Evolutionary conservation across 2,329 filamentous ascomycete species (phyloP).

Genomic region (Pseudocercospora fijiensis): DNA sequence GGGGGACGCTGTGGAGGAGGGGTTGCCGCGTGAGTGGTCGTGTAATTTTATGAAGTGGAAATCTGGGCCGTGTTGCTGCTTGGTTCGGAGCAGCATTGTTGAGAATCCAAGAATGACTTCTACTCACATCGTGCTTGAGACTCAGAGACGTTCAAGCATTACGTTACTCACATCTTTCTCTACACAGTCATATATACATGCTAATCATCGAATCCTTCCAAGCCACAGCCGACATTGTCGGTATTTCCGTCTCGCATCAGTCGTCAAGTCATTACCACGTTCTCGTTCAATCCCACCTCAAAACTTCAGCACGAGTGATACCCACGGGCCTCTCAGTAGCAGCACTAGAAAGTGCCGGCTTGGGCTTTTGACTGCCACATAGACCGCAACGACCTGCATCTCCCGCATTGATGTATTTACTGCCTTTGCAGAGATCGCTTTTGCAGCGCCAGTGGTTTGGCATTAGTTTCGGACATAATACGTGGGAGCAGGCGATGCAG

Average conservation of each 20-base stretch:
- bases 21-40: too few relatives aligned
- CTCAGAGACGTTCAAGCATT: too few relatives aligned
- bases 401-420: slow-evolving; percentile 64
- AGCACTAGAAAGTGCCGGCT: background rate
- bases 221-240: background rate
- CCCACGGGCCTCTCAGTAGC: slow-evolving; percentile 24
- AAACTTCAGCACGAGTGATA: slow-evolving; percentile 32
- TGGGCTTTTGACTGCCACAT: slow-evolving; percentile 53
- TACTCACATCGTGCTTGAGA: too few relatives aligned
- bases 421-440: slow-evolving; percentile 55
- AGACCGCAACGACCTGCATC: slow-evolving; percentile 70
- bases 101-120: too few relatives aligned
- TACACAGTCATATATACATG: too few relatives aligned
- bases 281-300: slow-evolving; percentile 36
- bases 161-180: too few relatives aligned
- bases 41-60: too few relatives aligned
- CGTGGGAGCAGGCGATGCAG: slow-evolving; percentile 69
- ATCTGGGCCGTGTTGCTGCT: too few relatives aligned
- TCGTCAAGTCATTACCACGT: background rate
- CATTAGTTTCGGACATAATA: slow-evolving; percentile 58
- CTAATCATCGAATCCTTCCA: background rate
- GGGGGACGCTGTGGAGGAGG: too few relatives aligned
- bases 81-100: too few relatives aligned
- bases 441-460: slow-evolving; percentile 64
- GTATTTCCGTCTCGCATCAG: background rate